These are phyloP conservation scores for Boletus sp. DNA, from an alignment of 768 basidiomycete genomes.

Conservation along the genomic window DNA sequence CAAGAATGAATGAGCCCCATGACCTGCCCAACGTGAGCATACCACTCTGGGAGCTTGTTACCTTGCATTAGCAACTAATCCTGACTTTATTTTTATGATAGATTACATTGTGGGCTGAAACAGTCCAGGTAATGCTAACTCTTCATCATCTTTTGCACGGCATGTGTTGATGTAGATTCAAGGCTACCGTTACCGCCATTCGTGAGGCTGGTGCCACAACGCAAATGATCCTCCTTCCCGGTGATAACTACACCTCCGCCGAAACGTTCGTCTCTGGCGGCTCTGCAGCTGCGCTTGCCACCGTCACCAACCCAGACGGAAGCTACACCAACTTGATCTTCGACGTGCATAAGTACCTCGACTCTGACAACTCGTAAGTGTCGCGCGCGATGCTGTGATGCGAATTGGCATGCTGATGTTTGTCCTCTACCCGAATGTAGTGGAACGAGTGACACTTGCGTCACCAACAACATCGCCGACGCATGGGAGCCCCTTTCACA, in stretches of 20 bases:
- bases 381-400: too few species aligned
- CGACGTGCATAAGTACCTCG: slow-evolving; percentile 16
- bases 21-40: slow-evolving; percentile 11
- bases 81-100: background rate
- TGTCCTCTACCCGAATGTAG: background rate
- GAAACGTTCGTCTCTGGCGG: slow-evolving; percentile 6
- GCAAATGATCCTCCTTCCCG: slow-evolving; percentile 12
- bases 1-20: slow-evolving; percentile 18
- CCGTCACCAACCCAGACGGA: slow-evolving; percentile 11
- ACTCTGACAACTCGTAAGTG: slow-evolving; percentile 12
- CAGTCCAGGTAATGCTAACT: slow-evolving; percentile 5
- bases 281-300: slow-evolving; percentile 5
- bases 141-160: background rate
- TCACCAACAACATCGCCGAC: slow-evolving; percentile 2
- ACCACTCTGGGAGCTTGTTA: too few species aligned
- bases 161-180: background rate
- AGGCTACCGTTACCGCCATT: slow-evolving; percentile 16
- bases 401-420: background rate
- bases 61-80: too few species aligned
- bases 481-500: slow-evolving; percentile 44
- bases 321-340: slow-evolving; percentile 7
- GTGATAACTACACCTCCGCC: slow-evolving; percentile 7
- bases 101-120: slow-evolving; percentile 7
- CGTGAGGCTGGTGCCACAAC: slow-evolving; percentile 8
- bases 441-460: slow-evolving; percentile 3